Evolutionary conservation across 2,329 filamentous ascomycete genomes (phyloP), one percentile per base, ranked within the genome.

Genomic region (Pseudophaeomoniella oleicola): DNA sequence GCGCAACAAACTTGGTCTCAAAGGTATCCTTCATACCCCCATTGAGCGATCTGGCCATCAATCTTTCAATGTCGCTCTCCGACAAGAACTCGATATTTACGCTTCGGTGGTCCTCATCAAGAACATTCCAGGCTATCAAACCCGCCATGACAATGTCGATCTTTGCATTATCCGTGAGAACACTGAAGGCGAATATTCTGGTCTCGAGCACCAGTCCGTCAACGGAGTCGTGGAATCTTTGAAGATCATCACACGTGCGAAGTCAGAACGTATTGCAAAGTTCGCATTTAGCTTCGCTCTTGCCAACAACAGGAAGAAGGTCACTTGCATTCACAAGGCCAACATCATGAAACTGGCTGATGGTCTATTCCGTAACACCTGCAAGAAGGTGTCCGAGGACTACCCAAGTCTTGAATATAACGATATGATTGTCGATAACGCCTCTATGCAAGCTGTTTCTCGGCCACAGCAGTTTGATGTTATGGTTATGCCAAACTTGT

Each of bases 321-420:
- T 98, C 40, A 96, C 90, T 49, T 94, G 88, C 71, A 96, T 98
- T 59, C 90, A 98, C 81, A 98, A 98, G 76, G 90, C 90, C 67
- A 98, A 98, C 75, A 98, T 98, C 71, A 98, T 98, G 90, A 98
- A 98, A 76, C 75, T 98, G 41, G 88, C 87, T 60, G 90, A 98
- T 53, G 90, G 90, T 65, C 82, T 98, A 39, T 98, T 98, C 84
- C 82, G 90, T 62, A 88, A 79, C 69, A 96, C 90, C 50, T 92
- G 96, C 74, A 85, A 93, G 71, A 73, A 78, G 55, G 78, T 90
- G 50, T 83, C 86, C 48, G 82, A 92, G 70, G 85, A 94, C 62
- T 98, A 90, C 70, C 88, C 90, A 42, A 92, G 84, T 44, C 73
- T 98, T 51, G 83, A 94, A 71, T 81, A 80, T 58, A 92, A 92